A percentile compares a stretch with the other conserved stretches of the same genome.
Conservation (phyloP, 1,284 basidiomycete species). For the Austroboletus olivaceoglutinosus region DNA sequence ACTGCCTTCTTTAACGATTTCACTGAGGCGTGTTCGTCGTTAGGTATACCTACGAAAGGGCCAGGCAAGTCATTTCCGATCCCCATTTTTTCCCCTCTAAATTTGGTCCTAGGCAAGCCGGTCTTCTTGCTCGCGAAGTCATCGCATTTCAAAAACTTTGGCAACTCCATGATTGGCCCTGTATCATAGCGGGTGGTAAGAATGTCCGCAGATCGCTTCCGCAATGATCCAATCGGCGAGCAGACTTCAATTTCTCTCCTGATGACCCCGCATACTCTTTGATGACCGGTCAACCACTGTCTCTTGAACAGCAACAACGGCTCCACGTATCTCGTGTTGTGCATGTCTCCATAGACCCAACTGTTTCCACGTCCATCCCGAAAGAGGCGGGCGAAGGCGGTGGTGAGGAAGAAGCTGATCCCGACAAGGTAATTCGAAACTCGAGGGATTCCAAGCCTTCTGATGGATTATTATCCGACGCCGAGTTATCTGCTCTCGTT, state of each 20-base stretch:
- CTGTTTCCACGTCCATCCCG: conserved; percentile 36
- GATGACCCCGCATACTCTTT: conserved; percentile 84
- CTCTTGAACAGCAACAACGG: conserved; percentile 49
- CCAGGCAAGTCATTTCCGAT: conserved; percentile 48
- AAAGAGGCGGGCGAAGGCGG: conserved; percentile 43
- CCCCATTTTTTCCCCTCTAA: neutral
- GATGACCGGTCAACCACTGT: conserved; percentile 61
- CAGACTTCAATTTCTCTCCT: conserved; percentile 93
- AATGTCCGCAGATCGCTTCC: neutral
- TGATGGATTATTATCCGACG: conserved; percentile 73
- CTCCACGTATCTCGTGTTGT: conserved; percentile 75
- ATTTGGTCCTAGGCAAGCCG: conserved; percentile 53
- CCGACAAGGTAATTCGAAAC: conserved; percentile 74
- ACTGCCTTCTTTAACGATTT: neutral
- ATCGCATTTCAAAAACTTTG: conserved; percentile 54
- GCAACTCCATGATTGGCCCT: conserved; percentile 61
- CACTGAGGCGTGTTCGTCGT: conserved; percentile 2
- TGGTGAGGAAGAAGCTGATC: conserved; percentile 49
- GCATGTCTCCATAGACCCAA: conserved; percentile 75
- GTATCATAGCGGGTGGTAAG: conserved; percentile 80
- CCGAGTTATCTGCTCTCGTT: conserved; percentile 61
- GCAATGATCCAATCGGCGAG: conserved; percentile 1
- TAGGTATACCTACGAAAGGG: conserved; percentile 86
- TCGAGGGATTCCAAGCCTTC: conserved; percentile 58
- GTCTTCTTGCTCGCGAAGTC: conserved; percentile 69